Conservation (phyloP, 441 rosid genomes). For the Capsella rubella region DNA sequence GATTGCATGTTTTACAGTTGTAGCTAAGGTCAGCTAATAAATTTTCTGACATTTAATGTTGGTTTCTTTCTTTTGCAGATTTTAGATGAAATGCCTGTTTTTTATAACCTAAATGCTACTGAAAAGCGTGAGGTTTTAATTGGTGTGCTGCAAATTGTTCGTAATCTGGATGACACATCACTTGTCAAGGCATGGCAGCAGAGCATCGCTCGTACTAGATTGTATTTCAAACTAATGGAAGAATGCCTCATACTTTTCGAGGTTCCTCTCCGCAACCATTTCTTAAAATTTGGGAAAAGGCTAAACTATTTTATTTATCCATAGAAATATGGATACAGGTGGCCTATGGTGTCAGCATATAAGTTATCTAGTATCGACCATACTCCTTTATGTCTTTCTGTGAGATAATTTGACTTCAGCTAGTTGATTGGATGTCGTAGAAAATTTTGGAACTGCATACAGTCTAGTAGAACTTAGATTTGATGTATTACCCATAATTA, state of each 20-base stretch:
- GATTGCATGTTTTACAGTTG: slow-evolving; percentile 11
- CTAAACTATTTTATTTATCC: slow-evolving; percentile 2
- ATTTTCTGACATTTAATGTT: slow-evolving; percentile 32
- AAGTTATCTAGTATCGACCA: slow-evolving; percentile 6
- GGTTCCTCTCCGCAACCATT: slow-evolving; percentile 56
- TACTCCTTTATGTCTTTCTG: slow-evolving; percentile 11
- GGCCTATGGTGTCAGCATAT: slow-evolving; percentile 17
- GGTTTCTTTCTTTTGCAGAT: slow-evolving; percentile 69
- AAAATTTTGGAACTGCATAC: slow-evolving; percentile 8
- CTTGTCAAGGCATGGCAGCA: slow-evolving; percentile 99
- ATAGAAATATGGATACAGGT: slow-evolving; percentile 11
- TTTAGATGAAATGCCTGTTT: slow-evolving; percentile 99
- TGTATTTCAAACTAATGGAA: slow-evolving; percentile 98
- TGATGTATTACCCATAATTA: slow-evolving; percentile 2
- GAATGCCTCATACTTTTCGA: slow-evolving; percentile 96
- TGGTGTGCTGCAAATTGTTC: slow-evolving; percentile 89
- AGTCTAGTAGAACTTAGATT: slow-evolving; percentile 13
- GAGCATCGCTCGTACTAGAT: slow-evolving; percentile 97
- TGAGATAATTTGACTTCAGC: slow-evolving; percentile 6
- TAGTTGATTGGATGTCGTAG: slow-evolving; percentile 23
- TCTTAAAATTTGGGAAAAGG: slow-evolving; percentile 23
- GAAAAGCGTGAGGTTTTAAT: slow-evolving; percentile 99
- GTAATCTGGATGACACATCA: slow-evolving; percentile 95
- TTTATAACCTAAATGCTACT: slow-evolving; percentile 91
- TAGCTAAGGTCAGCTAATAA: slow-evolving; percentile 19